Base-by-base conservation (phyloP, 257 asterid genomes). In the Salvia rosmarinus region DNA sequence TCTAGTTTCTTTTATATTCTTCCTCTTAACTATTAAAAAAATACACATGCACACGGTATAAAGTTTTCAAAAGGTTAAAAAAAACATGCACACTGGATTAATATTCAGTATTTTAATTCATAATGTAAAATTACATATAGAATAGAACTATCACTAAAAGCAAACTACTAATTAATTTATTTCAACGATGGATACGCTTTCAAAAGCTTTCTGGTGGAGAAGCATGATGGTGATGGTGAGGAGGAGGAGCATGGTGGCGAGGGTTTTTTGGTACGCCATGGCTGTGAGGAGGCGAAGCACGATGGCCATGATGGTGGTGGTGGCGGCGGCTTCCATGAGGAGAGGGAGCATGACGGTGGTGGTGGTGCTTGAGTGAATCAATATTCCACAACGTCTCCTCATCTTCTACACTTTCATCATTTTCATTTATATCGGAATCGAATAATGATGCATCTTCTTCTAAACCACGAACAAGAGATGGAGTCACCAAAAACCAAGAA, bases 381-480 rank as follows among this genome's bases (percentile, higher is more conserved):
- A 16, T 4, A 5, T 9, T 16, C 55, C 21, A 49, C 21, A 49
- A 28, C 32, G 4, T 1, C 20, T 32, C 25, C 6, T 34, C 65
- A 32, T 32, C 65, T 17, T 16, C 12, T n/a, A n/a, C n/a, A n/a
- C n/a, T n/a, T n/a, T n/a, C n/a, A 4, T n/a, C 28, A 17, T 20
- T 20, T 6, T 14, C 56, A 50, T 16, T 14, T 9, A 11, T 14
- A 14, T 46, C 19, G 20, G 20, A 14, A 46, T 14, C 52, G 1
- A 14, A 46, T 14, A 46, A 46, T 46, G 52, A 46, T 12, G 6
- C 8, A n/a, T 74, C 61, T 20, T 65, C 61, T 17, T 55, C 58
- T 4, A 74, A 55, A 32, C 28, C 17, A 2, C n/a, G 57, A 56
- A 42, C 17, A 6, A 55, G 20, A 54, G 78, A 52, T 23, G 67